These are phyloP conservation scores for Acanthamoeba triangularis DNA, from an alignment of 208 protist genomes.

Conservation along the genomic window DNA sequence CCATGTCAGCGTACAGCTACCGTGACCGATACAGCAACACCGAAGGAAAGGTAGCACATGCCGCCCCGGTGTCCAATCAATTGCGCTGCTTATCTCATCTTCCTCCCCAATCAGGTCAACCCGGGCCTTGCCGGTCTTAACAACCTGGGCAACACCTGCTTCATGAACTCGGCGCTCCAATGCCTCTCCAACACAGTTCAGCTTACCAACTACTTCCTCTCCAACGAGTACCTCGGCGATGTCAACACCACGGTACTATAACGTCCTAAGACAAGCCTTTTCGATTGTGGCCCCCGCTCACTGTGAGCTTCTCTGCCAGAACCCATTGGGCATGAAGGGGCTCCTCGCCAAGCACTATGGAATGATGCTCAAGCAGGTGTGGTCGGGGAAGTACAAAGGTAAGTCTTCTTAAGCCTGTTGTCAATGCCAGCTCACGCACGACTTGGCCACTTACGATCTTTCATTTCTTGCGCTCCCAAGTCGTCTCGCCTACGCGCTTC, in stretches of 20 bases:
- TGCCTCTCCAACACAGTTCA: slow-evolving; percentile 92
- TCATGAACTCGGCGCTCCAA: slow-evolving; percentile 98
- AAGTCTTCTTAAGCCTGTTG: not conserved
- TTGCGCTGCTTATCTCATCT: not conserved
- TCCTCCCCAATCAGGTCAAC: not conserved
- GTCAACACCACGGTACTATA: slow-evolving; percentile 84
- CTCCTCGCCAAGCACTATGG: slow-evolving; percentile 91
- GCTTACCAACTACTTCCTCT: slow-evolving; percentile 90
- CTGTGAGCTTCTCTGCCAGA: not conserved
- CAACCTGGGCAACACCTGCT: slow-evolving; percentile 98
- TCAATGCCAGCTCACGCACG: not conserved
- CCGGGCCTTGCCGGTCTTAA: slow-evolving; percentile 88
- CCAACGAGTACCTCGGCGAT: slow-evolving; percentile 63
- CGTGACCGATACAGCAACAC: not conserved
- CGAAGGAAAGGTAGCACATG: no score
- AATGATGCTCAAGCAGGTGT: slow-evolving; percentile 93
- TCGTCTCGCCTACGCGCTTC: slow-evolving; percentile 88
- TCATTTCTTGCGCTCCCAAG: not conserved
- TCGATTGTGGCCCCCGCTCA: not conserved
- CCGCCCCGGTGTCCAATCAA: not conserved
- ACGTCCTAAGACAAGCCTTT: not conserved
- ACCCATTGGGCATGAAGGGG: slow-evolving; percentile 80
- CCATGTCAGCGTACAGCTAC: no score
- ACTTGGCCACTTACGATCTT: no score
- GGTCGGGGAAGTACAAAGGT: slow-evolving; percentile 76